Base-by-base conservation (phyloP, 169 alveolate species). In the Cryptosporidium felis region DNA sequence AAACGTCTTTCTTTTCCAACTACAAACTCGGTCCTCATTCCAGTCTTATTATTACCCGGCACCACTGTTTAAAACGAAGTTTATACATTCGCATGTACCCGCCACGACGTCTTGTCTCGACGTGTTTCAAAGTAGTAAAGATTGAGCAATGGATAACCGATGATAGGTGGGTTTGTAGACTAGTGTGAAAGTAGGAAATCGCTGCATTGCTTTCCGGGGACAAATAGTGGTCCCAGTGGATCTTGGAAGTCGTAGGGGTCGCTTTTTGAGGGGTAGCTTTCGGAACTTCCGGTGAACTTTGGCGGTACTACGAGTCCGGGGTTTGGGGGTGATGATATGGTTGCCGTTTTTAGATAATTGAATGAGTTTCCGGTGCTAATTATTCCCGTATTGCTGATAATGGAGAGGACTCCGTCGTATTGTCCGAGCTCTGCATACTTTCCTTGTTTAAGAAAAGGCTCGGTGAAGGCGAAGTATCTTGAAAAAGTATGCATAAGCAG, bases 231-330 rank as follows among this genome's bases (percentile, higher is more conserved):
- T 21, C 85, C 85, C 9, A 74, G 41, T n/a, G 85, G 85, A 18
- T 74, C 67, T 16, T 74, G 65, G 42, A 49, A 74, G 26, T 74
- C 67, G 10, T 74, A 74, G 14, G 85, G 85, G 28, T 49, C 67
- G 28, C 23, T 32, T 53, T 34, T 49, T 9, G 85, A 74, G n/a
- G 85, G 85, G 46, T 74, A 74, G 16, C 30, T 38, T 5, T 74
- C 85, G 21, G 10, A 32, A 23, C 42, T 74, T 34, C 85, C 85
- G 1, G 67, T 53, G 23, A 53, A 38, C 12, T 74, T 36, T 16
- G 85, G 67, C 23, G 85, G 85, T 23, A 74, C 61, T 10, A 74
- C 53, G 4, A 74, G 56, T 36, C 85, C 85, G 26, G 85, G 85
- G 28, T 56, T 47, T 30, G 74, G 14, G n/a, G 85, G 85, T 0